Base-by-base conservation (phyloP, 1,284 basidiomycete genomes). In the Microbotryomycetes sp. region DNA sequence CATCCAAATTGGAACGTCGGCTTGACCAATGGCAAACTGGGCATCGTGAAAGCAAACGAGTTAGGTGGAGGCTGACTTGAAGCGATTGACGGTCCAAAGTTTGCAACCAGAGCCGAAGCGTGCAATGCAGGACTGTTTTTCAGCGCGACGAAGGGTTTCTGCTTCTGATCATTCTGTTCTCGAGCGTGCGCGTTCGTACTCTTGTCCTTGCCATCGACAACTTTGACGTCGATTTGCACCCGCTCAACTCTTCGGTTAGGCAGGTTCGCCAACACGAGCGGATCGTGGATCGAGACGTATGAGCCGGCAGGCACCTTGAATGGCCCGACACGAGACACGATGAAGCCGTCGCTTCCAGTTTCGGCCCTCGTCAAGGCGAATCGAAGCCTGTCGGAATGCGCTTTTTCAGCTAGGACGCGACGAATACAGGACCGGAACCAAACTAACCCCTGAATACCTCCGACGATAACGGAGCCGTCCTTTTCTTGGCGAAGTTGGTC, bases 221-320 rank as follows among this genome's bases (percentile, higher is more conserved):
- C 15, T 3, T 47, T 50, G 22, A 64, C 60, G 22, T 47, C 19
- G 42, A 67, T 28, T 16, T 51, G 29, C 3, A 65, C 28, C 28
- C 49, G 47, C 29, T 63, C 63, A 16, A 54, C 30, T 49, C 58
- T 22, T 19, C 29, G 45, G 19, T 19, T 25, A 1, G 60, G 46
- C 19, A 66, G 6, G 3, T 56, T 52, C 26, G 56, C 46, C 26
- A 71, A 46, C 1, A 72, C 71, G n/a, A 42, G 49, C 7, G 57
- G 56, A 36, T 72, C 71, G 29, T 59, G 48, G 3, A 72, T 53
- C 28, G 59, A 54, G 29, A 72, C 70, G 48, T 45, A 54, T 7
- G 48, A 49, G 0, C 65, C 67, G 6, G 51, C 47, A 3, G 65
- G 59, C 6, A 72, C 58, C 6, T 30, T 42, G 50, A 67, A 60